Conservation (phyloP, 192 early-diverging fungal species). For the Backusella parvicylindrica region DNA sequence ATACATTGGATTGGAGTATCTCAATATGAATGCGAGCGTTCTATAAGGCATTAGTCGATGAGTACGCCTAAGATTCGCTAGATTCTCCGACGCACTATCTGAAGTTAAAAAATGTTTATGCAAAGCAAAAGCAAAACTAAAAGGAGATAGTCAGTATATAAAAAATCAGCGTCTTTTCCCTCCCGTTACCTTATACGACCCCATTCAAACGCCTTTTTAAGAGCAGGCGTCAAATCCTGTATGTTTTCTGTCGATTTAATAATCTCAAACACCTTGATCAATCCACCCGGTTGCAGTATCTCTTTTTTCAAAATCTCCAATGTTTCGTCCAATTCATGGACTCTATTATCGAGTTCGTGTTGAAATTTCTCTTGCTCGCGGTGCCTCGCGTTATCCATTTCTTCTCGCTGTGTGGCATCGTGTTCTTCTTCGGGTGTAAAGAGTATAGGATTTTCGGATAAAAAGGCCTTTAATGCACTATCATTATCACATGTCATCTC, state of each 20-base stretch:
- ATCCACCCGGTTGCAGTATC: conserved; percentile 39
- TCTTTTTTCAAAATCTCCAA: conserved; percentile 43
- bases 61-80: conserved; percentile 47
- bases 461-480: conserved; percentile 21
- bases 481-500: conserved; percentile 10
- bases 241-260: conserved; percentile 33
- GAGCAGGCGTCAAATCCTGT: conserved; percentile 36
- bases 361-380: conserved; percentile 41
- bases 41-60: conserved; percentile 50
- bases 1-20: conserved; percentile 49
- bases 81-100: conserved; percentile 43
- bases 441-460: conserved; percentile 31
- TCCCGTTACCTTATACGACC: conserved; percentile 42
- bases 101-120: conserved; percentile 51
- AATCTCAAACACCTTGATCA: conserved; percentile 16
- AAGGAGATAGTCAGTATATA: background rate
- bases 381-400: conserved; percentile 35
- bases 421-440: conserved; percentile 32
- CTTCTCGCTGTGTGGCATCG: conserved; percentile 33
- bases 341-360: conserved; percentile 38
- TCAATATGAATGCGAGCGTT: conserved; percentile 42
- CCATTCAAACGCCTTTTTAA: conserved; percentile 50
- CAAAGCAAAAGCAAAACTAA: conserved; percentile 49
- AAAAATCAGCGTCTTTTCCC: background rate
- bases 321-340: conserved; percentile 42